These are phyloP conservation scores for Ogataea hybrid DNA, from an alignment of 1,139 yeast species.

Conservation along the genomic window DNA sequence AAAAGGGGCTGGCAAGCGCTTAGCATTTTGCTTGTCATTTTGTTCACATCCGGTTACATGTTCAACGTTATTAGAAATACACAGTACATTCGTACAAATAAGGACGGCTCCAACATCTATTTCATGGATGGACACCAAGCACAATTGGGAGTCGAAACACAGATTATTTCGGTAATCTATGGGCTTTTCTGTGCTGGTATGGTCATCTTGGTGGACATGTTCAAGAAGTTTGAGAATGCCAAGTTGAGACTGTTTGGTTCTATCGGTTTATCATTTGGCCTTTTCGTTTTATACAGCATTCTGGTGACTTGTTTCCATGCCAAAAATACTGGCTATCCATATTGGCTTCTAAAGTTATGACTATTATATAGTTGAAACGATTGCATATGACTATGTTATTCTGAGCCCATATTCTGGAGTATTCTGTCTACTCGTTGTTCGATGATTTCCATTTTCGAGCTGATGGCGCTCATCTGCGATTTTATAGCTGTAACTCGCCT, in stretches of 20 bases:
- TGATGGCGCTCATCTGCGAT: constrained; percentile 36
- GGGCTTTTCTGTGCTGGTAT: constrained; percentile 52
- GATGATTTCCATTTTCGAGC: constrained; percentile 36
- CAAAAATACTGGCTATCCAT: constrained; percentile 67
- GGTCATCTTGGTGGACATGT: constrained; percentile 47
- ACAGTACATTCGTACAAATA: constrained; percentile 62
- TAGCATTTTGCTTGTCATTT: constrained; percentile 56
- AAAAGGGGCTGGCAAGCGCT: constrained; percentile 30
- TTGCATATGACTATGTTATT: constrained; percentile 5
- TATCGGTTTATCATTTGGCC: constrained; percentile 36
- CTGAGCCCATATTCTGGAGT: constrained; percentile 13
- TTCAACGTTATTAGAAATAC: constrained; percentile 80
- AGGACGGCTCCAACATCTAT: constrained; percentile 58
- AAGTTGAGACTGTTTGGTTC: constrained; percentile 46
- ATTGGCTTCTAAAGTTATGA: constrained; percentile 25
- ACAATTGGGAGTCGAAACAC: constrained; percentile 85
- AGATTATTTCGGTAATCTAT: constrained; percentile 62
- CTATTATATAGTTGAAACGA: constrained; percentile 6
- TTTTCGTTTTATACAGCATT: constrained; percentile 53
- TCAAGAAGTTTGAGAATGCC: constrained; percentile 44
- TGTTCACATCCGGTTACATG: constrained; percentile 91
- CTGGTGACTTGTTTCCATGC: constrained; percentile 53
- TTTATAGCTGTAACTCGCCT: constrained; percentile 37
- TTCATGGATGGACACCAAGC: constrained; percentile 64
- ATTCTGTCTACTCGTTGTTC: constrained; percentile 33